Base-by-base conservation (phyloP, 768 basidiomycete species). In the Infundibulicybe gibba region DNA sequence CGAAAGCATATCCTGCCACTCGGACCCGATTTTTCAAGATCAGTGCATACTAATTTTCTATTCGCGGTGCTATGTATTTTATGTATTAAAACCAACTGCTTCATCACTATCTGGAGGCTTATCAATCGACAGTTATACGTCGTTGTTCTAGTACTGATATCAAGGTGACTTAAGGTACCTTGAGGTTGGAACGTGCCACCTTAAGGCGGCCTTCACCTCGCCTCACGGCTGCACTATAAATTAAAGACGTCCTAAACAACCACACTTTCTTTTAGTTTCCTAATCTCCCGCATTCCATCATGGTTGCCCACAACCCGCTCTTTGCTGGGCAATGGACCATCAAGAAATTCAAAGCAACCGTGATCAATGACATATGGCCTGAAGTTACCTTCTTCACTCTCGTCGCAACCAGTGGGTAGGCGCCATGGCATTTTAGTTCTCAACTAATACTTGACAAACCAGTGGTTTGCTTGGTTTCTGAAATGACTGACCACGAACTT, bases 351-450 rank as follows among this genome's bases (percentile, higher is more conserved):
- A 65, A 75, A 47, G 76, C 79, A 2, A 82, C 79, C 20, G 79
- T 85, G 48, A 64, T 83, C 45, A 81, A 83, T 54, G 80, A 81
- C 58, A 80, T 81, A n/a, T 83, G 79, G 79, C 79, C 78, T 1
- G 79, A 82, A 52, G 74, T 77, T n/a, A 32, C 76, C 0, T 82
- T 86, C 67, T 86, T 87, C 65, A 71, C 76, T 0, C 59, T 71
- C 3, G 58, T 85, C n/a, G 76, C 82, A 2, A 70, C 76, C 0
- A 79, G 83, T 84, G 56, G 17, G 69, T 57, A 11, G 4, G 20
- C 13, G 4, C 12, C 1, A 6, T 15, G 20, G 25, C 15, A 1
- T n/a, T 14, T 32, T 4, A 16, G 25, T 11, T 32, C 15, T 43
- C 53, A 39, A 57, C 25, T 3, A 1, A 13, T 20, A 20, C 6